A percentile compares a stretch with the other conserved stretches of the same genome.
Evolutionary conservation across 805 yeast genomes (phyloP).

Genomic region (Candida pini): DNA sequence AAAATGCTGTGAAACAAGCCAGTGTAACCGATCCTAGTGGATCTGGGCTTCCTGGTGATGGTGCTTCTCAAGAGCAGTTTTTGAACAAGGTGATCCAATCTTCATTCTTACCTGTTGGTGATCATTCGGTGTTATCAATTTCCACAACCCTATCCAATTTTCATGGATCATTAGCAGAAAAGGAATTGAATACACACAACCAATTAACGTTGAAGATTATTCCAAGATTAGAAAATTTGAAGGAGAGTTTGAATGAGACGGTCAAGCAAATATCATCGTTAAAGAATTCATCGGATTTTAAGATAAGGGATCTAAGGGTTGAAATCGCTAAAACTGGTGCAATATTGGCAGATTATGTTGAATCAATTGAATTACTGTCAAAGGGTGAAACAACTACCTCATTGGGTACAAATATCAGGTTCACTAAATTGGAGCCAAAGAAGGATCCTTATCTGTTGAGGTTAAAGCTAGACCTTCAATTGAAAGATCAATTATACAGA

Average conservation of each 20-base stretch:
- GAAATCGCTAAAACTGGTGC: conserved; percentile 64
- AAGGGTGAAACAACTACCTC: conserved; percentile 30
- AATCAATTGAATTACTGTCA: conserved; percentile 37
- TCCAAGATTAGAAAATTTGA: conserved; percentile 51
- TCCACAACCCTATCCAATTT: conserved; percentile 27
- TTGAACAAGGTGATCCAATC: conserved; percentile 44
- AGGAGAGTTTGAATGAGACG: conserved; percentile 46
- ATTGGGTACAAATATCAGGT: conserved; percentile 24
- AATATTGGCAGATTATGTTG: conserved; percentile 40
- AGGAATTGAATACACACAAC: conserved; percentile 46
- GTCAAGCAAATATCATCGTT: conserved; percentile 50
- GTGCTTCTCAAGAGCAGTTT: conserved; percentile 7
- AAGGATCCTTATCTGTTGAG: conserved; percentile 62
- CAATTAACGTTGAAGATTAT: conserved; percentile 43
- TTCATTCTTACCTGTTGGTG: conserved; percentile 34
- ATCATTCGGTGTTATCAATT: conserved; percentile 33
- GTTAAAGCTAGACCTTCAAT: conserved; percentile 56
- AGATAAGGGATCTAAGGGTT: conserved; percentile 45
- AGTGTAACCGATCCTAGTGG: conserved; percentile 13
- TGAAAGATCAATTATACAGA: conserved; percentile 56
- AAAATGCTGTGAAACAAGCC: conserved; percentile 16
- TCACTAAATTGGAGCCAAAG: conserved; percentile 21
- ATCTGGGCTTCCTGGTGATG: conserved; percentile 18
- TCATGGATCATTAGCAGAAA: conserved; percentile 31
- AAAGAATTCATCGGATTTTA: conserved; percentile 49